These are phyloP conservation scores for Escallonia rubra DNA, from an alignment of 129 eudicot species.

Conservation along the genomic window DNA sequence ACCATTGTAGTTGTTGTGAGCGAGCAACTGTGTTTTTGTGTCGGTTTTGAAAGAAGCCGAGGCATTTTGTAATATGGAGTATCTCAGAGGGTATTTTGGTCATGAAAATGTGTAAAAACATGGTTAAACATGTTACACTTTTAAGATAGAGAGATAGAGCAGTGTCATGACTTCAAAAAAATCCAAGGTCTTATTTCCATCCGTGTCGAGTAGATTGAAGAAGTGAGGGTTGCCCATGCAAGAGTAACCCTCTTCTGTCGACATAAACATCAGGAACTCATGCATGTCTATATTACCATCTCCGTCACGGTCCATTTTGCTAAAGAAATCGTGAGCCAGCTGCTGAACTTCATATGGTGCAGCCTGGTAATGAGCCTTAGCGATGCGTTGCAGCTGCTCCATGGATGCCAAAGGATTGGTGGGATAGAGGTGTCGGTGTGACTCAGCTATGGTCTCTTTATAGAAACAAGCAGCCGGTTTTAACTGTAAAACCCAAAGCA, in stretches of 20 bases:
- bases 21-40: too few relatives aligned
- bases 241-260: conserved; percentile 30
- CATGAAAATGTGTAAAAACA: too few relatives aligned
- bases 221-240: conserved; percentile 16
- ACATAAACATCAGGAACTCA: conserved; percentile 34
- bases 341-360: conserved; percentile 13
- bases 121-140: too few relatives aligned
- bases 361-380: conserved; percentile 36
- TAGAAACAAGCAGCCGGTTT: too few relatives aligned
- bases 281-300: conserved; percentile 24
- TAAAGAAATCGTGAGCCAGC: conserved; percentile 31
- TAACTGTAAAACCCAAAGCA: too few relatives aligned
- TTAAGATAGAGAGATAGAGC: conserved; percentile 19
- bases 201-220: conserved; percentile 32
- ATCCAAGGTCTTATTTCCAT: conserved; percentile 30
- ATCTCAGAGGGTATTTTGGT: too few relatives aligned
- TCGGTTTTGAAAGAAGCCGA: too few relatives aligned
- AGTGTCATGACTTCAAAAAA: conserved; percentile 46
- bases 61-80: too few relatives aligned
- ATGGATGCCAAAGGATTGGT: too few relatives aligned
- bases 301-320: conserved; percentile 39
- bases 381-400: conserved; percentile 8
- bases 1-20: too few relatives aligned
- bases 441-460: too few relatives aligned
- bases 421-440: too few relatives aligned